These are phyloP conservation scores for Microcos paniculata DNA, from an alignment of 345 rosid genomes.

Conservation along the genomic window DNA sequence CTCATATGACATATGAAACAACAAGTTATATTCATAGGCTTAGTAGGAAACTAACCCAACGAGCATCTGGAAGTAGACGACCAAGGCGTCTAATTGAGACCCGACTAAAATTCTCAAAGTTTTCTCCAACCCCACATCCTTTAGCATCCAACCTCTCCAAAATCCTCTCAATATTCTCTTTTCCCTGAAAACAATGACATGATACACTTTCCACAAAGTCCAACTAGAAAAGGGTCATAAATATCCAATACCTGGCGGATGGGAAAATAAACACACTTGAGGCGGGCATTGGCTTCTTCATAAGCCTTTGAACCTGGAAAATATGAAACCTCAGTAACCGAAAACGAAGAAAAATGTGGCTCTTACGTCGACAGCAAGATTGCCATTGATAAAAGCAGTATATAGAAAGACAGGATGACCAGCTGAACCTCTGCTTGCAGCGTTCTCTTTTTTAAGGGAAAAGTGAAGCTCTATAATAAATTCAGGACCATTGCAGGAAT, in stretches of 20 bases:
- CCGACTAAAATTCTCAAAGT: conserved; percentile 49
- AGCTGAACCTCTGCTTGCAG: conserved; percentile 19
- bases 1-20: neutral
- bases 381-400: neutral
- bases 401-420: neutral
- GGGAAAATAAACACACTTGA: conserved; percentile 69
- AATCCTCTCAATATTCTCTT: conserved; percentile 60
- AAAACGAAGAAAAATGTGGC: neutral
- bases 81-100: conserved; percentile 74
- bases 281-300: conserved; percentile 63
- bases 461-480: conserved; percentile 52
- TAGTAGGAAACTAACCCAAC: conserved; percentile 56
- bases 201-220: neutral
- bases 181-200: conserved; percentile 46
- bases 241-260: conserved; percentile 48
- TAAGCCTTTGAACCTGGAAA: conserved; percentile 35
- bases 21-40: neutral
- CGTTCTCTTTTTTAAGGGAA: conserved; percentile 20
- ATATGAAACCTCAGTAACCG: conserved; percentile 8
- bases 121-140: conserved; percentile 45
- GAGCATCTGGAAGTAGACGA: conserved; percentile 81
- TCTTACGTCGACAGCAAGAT: neutral
- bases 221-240: neutral
- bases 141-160: conserved; percentile 46
- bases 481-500: conserved; percentile 59